phyloP scores from a whole-genome alignment of 108 stramenopile genomes.

The Stephanodiscus minutulus region DNA sequence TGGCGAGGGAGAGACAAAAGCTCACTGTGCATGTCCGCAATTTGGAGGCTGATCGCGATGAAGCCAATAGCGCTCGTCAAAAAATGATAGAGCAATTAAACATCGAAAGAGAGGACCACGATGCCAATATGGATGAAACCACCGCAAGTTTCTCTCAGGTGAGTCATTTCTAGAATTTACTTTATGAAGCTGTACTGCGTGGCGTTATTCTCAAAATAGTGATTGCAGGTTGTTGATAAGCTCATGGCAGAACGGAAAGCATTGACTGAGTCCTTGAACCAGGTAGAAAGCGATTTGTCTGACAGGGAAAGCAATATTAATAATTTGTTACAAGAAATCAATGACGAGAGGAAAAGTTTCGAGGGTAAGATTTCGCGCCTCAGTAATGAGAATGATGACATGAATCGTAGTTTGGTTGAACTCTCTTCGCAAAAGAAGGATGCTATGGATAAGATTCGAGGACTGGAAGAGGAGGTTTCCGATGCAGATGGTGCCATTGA shows the following conservation, averaged over 20 bases:
- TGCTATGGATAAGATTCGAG: conserved; percentile 56
- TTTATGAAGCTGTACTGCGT: neutral
- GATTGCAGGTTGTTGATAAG: conserved; percentile 31
- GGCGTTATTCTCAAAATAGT: neutral
- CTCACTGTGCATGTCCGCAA: conserved; percentile 28
- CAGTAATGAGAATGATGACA: conserved; percentile 33
- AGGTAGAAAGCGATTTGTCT: conserved; percentile 33
- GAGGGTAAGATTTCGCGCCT: conserved; percentile 34
- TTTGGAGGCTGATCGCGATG: conserved; percentile 43
- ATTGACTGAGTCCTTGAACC: conserved; percentile 31
- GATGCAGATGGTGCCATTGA: conserved; percentile 52
- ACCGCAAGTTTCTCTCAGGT: conserved; percentile 33
- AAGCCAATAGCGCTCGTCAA: conserved; percentile 42
- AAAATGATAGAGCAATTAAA: conserved; percentile 43
- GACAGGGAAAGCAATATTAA: conserved; percentile 28
- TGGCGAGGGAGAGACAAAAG: conserved; percentile 38
- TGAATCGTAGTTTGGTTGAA: conserved; percentile 31
- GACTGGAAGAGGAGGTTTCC: conserved; percentile 49
- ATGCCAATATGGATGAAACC: conserved; percentile 47
- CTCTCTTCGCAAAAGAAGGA: conserved; percentile 33
- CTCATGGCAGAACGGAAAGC: conserved; percentile 44
- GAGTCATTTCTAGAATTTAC: neutral
- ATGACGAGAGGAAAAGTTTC: conserved; percentile 21
- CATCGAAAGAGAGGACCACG: conserved; percentile 43
- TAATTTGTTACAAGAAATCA: conserved; percentile 22